phyloP scores from a whole-genome alignment of 2,329 filamentous ascomycete genomes.

The Lasiodiplodia sp. region DNA sequence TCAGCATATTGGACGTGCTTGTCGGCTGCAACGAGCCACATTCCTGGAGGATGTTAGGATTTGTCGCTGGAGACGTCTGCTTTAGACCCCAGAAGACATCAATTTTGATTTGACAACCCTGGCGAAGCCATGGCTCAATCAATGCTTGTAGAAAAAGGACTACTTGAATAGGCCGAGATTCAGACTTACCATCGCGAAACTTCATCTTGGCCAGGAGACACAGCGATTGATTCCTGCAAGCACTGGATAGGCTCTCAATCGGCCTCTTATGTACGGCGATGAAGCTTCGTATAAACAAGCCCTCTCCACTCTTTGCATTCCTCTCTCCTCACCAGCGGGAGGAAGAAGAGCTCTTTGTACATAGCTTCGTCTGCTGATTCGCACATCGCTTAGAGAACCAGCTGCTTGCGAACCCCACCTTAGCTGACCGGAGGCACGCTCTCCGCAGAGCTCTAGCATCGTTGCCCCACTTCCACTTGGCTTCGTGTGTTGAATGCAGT shows the following conservation, averaged over 20 bases:
- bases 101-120: neutral
- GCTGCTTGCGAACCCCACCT: neutral
- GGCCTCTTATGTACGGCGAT: neutral
- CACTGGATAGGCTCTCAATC: neutral
- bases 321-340: neutral
- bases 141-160: neutral
- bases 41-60: conserved; percentile 46
- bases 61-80: neutral
- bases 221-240: neutral
- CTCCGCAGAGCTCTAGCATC: conserved; percentile 13
- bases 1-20: conserved; percentile 71
- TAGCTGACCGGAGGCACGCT: conserved; percentile 6
- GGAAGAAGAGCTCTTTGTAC: neutral
- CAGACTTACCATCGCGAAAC: conserved; percentile 62
- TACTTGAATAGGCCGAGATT: neutral
- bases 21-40: conserved; percentile 71
- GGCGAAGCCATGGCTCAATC: neutral
- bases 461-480: neutral
- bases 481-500: neutral
- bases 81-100: neutral
- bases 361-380: conserved; percentile 2
- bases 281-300: neutral
- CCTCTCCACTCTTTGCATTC: neutral
- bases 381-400: neutral
- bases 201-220: conserved; percentile 54